Percentiles rank a stretch among this genome's conserved stretches.
These are phyloP conservation scores for Xylariales sp. DNA, from an alignment of 2,329 filamentous ascomycete species.

Conservation along the genomic window DNA sequence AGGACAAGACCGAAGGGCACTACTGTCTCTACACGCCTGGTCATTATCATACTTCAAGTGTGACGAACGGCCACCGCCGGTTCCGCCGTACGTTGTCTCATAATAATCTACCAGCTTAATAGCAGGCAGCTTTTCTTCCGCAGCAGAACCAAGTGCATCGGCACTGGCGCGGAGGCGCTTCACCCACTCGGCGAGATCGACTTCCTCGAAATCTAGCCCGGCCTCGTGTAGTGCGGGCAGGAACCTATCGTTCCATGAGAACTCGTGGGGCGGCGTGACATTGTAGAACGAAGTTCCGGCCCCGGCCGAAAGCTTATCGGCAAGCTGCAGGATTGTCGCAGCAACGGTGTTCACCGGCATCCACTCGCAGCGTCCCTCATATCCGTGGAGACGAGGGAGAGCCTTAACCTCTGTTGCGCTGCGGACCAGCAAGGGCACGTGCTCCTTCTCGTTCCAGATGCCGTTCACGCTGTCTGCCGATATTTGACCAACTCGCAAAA, in stretches of 20 bases:
- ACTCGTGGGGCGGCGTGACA: conserved; percentile 46
- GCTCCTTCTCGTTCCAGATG: conserved; percentile 48
- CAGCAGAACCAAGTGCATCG: conserved; percentile 41
- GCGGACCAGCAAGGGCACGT: conserved; percentile 45
- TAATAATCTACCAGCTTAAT: conserved; percentile 46
- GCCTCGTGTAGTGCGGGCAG: conserved; percentile 46
- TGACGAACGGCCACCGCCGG: conserved; percentile 19
- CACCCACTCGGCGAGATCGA: conserved; percentile 52
- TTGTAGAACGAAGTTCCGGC: conserved; percentile 43
- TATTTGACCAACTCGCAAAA: conserved; percentile 53
- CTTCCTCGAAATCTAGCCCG: conserved; percentile 52
- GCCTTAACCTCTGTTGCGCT: conserved; percentile 40
- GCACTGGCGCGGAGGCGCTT: conserved; percentile 44
- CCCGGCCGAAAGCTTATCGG: conserved; percentile 29
- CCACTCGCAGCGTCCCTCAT: conserved; percentile 47
- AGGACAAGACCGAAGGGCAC: conserved; percentile 43
- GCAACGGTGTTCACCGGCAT: conserved; percentile 51
- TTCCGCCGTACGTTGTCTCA: conserved; percentile 38
- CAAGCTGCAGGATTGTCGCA: conserved; percentile 41
- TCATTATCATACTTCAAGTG: conserved; percentile 40
- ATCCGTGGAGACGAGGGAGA: conserved; percentile 42
- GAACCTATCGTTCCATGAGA: conserved; percentile 52
- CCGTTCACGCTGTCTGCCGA: conserved; percentile 49
- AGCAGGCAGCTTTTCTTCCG: conserved; percentile 43
- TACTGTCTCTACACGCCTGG: conserved; percentile 41